Evolutionary conservation across 345 rosid genomes (phyloP).

Genomic region (Pseudoturritis turrita): DNA sequence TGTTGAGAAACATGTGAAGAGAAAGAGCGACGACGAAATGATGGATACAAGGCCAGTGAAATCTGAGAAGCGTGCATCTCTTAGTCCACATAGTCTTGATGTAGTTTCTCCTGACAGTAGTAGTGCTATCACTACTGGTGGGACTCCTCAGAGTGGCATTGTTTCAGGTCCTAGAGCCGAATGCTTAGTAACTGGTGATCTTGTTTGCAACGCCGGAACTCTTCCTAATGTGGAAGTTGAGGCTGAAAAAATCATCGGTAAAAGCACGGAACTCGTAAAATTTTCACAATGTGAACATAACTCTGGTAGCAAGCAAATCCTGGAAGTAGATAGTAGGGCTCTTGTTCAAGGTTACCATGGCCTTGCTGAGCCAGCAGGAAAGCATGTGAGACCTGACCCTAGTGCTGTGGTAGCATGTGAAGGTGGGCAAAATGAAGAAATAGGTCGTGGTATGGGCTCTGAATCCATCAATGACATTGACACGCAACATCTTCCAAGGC

Average conservation of each 20-base stretch:
- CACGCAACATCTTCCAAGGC: conserved; percentile 22
- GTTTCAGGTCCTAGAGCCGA: conserved; percentile 29
- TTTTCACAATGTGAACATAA: conserved; percentile 1
- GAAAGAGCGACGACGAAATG: conserved; percentile 37
- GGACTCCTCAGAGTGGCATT: conserved; percentile 22
- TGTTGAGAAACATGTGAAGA: conserved; percentile 35
- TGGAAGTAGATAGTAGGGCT: conserved; percentile 19
- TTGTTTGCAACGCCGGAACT: conserved; percentile 19
- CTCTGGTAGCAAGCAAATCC: conserved; percentile 8
- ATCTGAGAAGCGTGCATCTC: conserved; percentile 38
- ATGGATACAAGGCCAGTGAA: conserved; percentile 34
- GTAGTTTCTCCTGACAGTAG: conserved; percentile 35
- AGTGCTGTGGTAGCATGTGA: conserved; percentile 19
- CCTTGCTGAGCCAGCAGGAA: conserved; percentile 26
- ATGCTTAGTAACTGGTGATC: conserved; percentile 24
- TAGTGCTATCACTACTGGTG: conserved; percentile 27
- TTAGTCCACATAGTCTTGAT: conserved; percentile 37
- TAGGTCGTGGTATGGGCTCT: conserved; percentile 24
- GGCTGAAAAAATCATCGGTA: conserved; percentile 8
- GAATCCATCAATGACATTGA: conserved; percentile 25
- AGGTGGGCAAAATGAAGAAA: conserved; percentile 10
- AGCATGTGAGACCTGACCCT: conserved; percentile 31
- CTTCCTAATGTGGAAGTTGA: conserved; percentile 24
- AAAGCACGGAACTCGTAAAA: conserved; percentile 1
- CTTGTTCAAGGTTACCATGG: conserved; percentile 24